Evolutionary conservation across 2,329 filamentous ascomycete genomes (phyloP).

Genomic region (Cladosporium phlei): DNA sequence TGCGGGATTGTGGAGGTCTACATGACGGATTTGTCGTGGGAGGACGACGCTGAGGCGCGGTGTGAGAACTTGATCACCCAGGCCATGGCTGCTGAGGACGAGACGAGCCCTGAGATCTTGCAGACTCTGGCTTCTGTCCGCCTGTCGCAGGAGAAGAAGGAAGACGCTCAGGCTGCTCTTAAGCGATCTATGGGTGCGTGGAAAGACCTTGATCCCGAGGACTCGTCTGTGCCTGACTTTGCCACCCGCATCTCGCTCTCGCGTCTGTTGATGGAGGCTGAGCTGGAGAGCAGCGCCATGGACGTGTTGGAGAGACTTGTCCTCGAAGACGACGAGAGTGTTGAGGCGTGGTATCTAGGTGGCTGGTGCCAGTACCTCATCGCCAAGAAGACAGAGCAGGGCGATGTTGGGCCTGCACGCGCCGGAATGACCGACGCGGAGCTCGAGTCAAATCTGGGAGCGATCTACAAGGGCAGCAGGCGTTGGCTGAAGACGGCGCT

Average conservation of each 20-base stretch:
- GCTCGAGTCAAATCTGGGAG: constrained; percentile 49
- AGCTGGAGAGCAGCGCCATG: constrained; percentile 78
- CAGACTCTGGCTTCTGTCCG: constrained; percentile 92
- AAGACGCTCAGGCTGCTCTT: constrained; percentile 77
- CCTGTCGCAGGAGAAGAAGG: constrained; percentile 75
- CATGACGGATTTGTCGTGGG: constrained; percentile 82
- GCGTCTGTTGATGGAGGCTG: constrained; percentile 82
- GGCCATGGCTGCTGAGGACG: constrained; percentile 77
- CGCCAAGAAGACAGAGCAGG: constrained; percentile 59
- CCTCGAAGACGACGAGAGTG: constrained; percentile 84
- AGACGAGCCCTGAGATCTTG: constrained; percentile 73
- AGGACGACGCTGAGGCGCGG: constrained; percentile 79
- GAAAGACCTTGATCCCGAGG: constrained; percentile 69
- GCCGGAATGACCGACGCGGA: constrained; percentile 28
- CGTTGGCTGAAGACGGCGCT: constrained; percentile 80
- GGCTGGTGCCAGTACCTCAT: constrained; percentile 86
- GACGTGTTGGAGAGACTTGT: constrained; percentile 79
- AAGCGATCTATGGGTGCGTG: constrained; percentile 75
- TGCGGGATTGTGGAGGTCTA: constrained; percentile 95
- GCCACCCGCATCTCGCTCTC: constrained; percentile 77
- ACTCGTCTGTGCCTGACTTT: constrained; percentile 76
- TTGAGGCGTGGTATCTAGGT: constrained; percentile 95
- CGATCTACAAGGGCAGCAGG: constrained; percentile 67
- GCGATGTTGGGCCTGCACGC: constrained; percentile 29
- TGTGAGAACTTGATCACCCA: constrained; percentile 90